A percentile compares a stretch with the other conserved stretches of the same genome.
Evolutionary conservation across 2,329 filamentous ascomycete species (phyloP).

Genomic region (Didymella segeticola): DNA sequence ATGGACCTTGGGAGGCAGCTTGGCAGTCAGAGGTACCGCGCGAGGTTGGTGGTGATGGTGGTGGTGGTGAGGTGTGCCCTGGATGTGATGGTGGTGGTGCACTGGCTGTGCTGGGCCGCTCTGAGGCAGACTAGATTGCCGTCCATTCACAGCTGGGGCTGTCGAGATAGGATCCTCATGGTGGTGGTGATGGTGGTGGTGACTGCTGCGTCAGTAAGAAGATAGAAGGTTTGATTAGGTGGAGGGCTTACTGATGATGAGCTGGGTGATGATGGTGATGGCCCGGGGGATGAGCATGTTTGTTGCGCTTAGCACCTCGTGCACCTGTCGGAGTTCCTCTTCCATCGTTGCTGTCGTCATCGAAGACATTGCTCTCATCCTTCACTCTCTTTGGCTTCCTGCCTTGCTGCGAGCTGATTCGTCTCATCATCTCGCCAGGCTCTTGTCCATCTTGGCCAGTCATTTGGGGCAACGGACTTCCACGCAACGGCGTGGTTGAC

Average conservation of each 20-base stretch:
- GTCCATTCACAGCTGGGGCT: constrained; percentile 30
- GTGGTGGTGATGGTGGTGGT: constrained; percentile 64
- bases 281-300: constrained; percentile 54
- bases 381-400: constrained; percentile 67
- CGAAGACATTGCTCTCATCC: constrained; percentile 73
- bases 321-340: constrained; percentile 66
- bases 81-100: constrained; percentile 51
- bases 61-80: constrained; percentile 45
- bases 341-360: constrained; percentile 70
- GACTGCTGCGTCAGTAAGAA: constrained; percentile 60
- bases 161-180: constrained; percentile 52
- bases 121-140: constrained; percentile 39
- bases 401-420: constrained; percentile 48
- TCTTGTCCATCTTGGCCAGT: constrained; percentile 38
- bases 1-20: constrained; percentile 70
- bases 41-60: constrained; percentile 40
- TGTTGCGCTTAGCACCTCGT: constrained; percentile 71
- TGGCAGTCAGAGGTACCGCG: constrained; percentile 50
- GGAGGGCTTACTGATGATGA: constrained; percentile 57
- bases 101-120: constrained; percentile 36
- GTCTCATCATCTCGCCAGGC: constrained; percentile 40
- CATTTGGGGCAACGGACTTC: constrained; percentile 55
- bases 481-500: constrained; percentile 60
- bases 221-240: neutral
- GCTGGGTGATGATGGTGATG: constrained; percentile 67